phyloP scores from a whole-genome alignment of 31 red algal species.

The Odonthalia washingtoniensis region DNA sequence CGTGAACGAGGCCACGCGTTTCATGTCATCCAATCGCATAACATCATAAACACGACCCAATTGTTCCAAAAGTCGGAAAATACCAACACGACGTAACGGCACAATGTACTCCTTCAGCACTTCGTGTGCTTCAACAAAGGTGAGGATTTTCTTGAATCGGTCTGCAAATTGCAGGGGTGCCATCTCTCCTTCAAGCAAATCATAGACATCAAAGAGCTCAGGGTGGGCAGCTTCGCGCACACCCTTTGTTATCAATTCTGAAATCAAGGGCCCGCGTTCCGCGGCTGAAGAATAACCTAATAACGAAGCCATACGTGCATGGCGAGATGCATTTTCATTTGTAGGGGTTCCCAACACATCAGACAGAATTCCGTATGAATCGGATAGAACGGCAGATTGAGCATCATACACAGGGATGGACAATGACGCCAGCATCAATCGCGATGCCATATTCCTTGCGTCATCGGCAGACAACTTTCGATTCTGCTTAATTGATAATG shows the following conservation, averaged over 20 bases:
- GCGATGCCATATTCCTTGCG: slow-evolving; percentile 77
- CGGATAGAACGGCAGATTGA: slow-evolving; percentile 75
- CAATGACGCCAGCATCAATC: slow-evolving; percentile 73
- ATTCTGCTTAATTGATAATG: slow-evolving; percentile 80
- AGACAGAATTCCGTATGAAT: slow-evolving; percentile 73
- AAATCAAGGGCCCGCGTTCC: slow-evolving; percentile 64
- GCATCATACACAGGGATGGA: slow-evolving; percentile 85
- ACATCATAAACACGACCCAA: slow-evolving; percentile 86
- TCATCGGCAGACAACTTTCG: slow-evolving; percentile 80
- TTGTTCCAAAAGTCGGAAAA: slow-evolving; percentile 85
- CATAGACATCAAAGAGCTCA: slow-evolving; percentile 74
- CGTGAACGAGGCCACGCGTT: slow-evolving; percentile 77
- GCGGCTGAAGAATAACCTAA: slow-evolving; percentile 78
- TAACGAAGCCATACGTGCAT: slow-evolving; percentile 82
- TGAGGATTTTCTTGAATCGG: slow-evolving; percentile 77
- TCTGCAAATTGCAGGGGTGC: slow-evolving; percentile 71
- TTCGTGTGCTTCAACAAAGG: slow-evolving; percentile 79
- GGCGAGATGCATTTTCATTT: slow-evolving; percentile 81
- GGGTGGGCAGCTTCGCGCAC: slow-evolving; percentile 65
- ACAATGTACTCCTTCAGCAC: slow-evolving; percentile 70
- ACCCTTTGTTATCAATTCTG: slow-evolving; percentile 75
- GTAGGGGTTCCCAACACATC: slow-evolving; percentile 70
- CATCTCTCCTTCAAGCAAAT: slow-evolving; percentile 84
- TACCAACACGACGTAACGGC: slow-evolving; percentile 81
- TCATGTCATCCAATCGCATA: slow-evolving; percentile 84